Percentiles rank a stretch among this genome's conserved stretches.
Conservation (phyloP, 495 filamentous ascomycete species). For the Arthonia radiata region DNA sequence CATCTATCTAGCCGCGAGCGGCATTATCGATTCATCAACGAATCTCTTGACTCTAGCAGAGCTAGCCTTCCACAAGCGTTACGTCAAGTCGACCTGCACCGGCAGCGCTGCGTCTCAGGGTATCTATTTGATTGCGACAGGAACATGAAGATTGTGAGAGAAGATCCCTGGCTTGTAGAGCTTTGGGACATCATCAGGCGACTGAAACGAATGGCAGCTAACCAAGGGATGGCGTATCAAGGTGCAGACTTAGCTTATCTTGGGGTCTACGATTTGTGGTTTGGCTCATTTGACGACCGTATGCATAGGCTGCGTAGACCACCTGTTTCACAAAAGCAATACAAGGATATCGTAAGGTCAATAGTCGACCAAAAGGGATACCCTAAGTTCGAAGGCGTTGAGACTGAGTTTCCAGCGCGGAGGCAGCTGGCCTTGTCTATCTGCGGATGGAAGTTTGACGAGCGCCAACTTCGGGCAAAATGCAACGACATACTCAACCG, state of each 20-base stretch:
- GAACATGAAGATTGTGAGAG: constrained; percentile 40
- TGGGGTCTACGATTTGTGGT: constrained; percentile 59
- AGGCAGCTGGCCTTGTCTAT: constrained; percentile 56
- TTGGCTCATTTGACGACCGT: constrained; percentile 17
- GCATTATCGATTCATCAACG: too few relatives aligned
- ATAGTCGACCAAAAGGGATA: constrained; percentile 11
- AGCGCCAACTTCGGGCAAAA: constrained; percentile 32
- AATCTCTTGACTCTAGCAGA: too few relatives aligned
- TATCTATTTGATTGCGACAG: constrained; percentile 52
- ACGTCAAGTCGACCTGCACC: constrained; percentile 17
- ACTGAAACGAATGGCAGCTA: constrained; percentile 20
- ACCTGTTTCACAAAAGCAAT: background rate
- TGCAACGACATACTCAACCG: constrained; percentile 27
- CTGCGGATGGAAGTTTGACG: constrained; percentile 43
- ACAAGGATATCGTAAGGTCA: background rate
- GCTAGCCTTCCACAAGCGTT: too few relatives aligned
- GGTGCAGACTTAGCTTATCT: constrained; percentile 63
- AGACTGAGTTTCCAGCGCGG: constrained; percentile 45
- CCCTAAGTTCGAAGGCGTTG: constrained; percentile 21
- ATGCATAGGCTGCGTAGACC: too few relatives aligned
- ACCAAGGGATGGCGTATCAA: constrained; percentile 48
- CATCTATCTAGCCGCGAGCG: too few relatives aligned
- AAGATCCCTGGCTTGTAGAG: constrained; percentile 51
- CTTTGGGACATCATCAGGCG: constrained; percentile 31
- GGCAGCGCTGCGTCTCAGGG: constrained; percentile 36